Percentiles rank a stretch among this genome's conserved stretches.
phyloP scores from a whole-genome alignment of 2,329 filamentous ascomycete species.

The Alternaria novae-zelandiae region DNA sequence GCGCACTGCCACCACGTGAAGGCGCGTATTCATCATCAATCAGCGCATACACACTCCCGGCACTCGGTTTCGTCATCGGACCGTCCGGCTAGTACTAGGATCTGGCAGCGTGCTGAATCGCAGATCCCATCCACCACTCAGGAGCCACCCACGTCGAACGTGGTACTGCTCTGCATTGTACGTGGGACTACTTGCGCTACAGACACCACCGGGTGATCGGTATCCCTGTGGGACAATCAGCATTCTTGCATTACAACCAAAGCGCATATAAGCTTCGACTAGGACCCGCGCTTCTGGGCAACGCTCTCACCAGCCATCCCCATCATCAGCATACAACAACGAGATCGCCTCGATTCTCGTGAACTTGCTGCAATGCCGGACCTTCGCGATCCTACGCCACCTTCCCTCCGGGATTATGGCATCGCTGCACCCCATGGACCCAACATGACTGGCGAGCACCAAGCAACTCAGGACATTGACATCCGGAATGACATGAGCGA shows the following conservation, averaged over 20 bases:
- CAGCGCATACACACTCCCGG: neutral
- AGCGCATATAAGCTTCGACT: slow-evolving; percentile 19
- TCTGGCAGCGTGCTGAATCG: slow-evolving; percentile 11
- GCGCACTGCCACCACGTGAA: neutral
- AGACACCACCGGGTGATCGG: neutral
- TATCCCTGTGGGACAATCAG: neutral
- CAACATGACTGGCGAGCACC: slow-evolving; percentile 53
- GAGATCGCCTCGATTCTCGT: neutral
- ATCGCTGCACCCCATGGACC: slow-evolving; percentile 57
- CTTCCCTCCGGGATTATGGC: slow-evolving; percentile 55
- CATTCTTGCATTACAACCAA: neutral
- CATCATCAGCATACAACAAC: neutral
- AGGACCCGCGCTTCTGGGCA: slow-evolving; percentile 2
- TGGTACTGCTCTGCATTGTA: slow-evolving; percentile 20
- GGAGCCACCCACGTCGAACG: slow-evolving; percentile 19
- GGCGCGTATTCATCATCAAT: neutral
- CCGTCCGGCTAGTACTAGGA: slow-evolving; percentile 23
- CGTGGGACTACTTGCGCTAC: slow-evolving; percentile 11
- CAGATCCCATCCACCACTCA: slow-evolving; percentile 25
- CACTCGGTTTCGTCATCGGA: slow-evolving; percentile 15
- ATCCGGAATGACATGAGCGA: slow-evolving; percentile 59
- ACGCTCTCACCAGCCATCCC: neutral
- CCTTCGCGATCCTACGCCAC: slow-evolving; percentile 26
- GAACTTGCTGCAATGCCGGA: slow-evolving; percentile 25
- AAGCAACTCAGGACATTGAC: slow-evolving; percentile 49